phyloP scores from a whole-genome alignment of 2,329 filamentous ascomycete species.

The Cyphellophora europaea region DNA sequence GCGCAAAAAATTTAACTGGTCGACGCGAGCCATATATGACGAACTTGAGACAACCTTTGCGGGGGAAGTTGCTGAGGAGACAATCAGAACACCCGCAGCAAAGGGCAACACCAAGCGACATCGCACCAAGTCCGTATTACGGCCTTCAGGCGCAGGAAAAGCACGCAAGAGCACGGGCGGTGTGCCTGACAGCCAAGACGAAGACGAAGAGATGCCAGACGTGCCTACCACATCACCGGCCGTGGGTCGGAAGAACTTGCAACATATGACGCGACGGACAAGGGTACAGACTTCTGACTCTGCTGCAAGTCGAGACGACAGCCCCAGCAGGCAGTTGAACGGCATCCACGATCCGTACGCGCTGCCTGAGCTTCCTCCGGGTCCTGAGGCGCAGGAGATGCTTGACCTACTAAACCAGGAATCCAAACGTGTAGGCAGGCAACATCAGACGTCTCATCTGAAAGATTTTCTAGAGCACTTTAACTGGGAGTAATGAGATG shows the following conservation, averaged over 20 bases:
- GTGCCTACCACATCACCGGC: slow-evolving; percentile 23
- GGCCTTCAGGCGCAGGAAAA: slow-evolving; percentile 33
- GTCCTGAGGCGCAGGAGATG: slow-evolving; percentile 19
- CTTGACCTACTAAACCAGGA: slow-evolving; percentile 16
- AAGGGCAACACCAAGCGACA: slow-evolving; percentile 15
- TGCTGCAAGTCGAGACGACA: slow-evolving; percentile 14
- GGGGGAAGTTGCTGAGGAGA: slow-evolving; percentile 18
- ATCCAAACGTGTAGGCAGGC: slow-evolving; percentile 17
- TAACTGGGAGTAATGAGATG: slow-evolving; percentile 1
- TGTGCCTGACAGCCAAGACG: slow-evolving; percentile 20
- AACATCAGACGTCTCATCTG: slow-evolving; percentile 17
- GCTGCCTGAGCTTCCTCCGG: slow-evolving; percentile 16
- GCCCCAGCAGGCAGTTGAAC: slow-evolving; percentile 20
- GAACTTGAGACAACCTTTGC: slow-evolving; percentile 19
- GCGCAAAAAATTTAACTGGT: slow-evolving; percentile 21
- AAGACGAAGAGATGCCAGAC: slow-evolving; percentile 22
- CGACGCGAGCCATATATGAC: slow-evolving; percentile 19
- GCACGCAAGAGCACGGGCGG: slow-evolving; percentile 32
- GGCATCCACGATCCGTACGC: slow-evolving; percentile 14
- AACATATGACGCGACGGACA: slow-evolving; percentile 9
- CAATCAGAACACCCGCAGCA: slow-evolving; percentile 13
- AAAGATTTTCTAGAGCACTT: slow-evolving; percentile 16
- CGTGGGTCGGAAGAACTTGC: slow-evolving; percentile 19
- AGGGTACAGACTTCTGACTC: slow-evolving; percentile 12
- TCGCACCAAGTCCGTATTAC: slow-evolving; percentile 32